Conservation (phyloP, 2,329 filamentous ascomycete species). For the Rutstroemia sydowiana region DNA sequence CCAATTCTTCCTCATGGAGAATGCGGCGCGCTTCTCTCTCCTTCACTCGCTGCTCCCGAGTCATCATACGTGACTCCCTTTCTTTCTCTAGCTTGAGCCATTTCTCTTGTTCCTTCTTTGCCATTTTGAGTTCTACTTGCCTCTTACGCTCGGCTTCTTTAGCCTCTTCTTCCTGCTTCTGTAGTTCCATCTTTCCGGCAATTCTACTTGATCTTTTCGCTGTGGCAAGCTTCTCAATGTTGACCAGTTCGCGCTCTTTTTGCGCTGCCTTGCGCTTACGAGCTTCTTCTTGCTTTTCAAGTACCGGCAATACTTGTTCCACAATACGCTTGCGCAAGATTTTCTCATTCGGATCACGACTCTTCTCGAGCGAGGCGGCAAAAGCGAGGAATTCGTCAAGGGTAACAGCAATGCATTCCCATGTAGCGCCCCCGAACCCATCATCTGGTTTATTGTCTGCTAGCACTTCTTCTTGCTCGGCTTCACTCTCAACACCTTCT, state of each 20-base stretch:
- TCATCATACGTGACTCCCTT: slow-evolving; percentile 71
- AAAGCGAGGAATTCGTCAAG: slow-evolving; percentile 70
- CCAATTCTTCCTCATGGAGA: slow-evolving; percentile 77
- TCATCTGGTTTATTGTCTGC: slow-evolving; percentile 46
- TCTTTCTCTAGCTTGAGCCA: slow-evolving; percentile 57
- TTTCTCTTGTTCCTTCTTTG: slow-evolving; percentile 59
- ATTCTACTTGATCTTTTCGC: slow-evolving; percentile 91
- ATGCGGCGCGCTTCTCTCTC: slow-evolving; percentile 79
- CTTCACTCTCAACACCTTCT: slow-evolving; percentile 34
- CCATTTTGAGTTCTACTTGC: slow-evolving; percentile 55
- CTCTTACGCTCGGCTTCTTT: slow-evolving; percentile 63
- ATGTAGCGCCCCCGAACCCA: slow-evolving; percentile 68
- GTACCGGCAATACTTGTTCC: slow-evolving; percentile 72
- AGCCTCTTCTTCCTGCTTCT: slow-evolving; percentile 63
- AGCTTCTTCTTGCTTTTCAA: slow-evolving; percentile 71
- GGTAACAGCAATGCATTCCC: slow-evolving; percentile 86
- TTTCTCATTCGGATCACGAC: slow-evolving; percentile 79
- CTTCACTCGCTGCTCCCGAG: slow-evolving; percentile 75
- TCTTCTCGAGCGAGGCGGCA: slow-evolving; percentile 63
- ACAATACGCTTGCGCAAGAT: slow-evolving; percentile 63
- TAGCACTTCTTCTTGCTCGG: slow-evolving; percentile 34
- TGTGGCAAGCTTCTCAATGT: slow-evolving; percentile 78
- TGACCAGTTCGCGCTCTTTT: slow-evolving; percentile 71
- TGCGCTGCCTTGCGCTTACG: slow-evolving; percentile 62
- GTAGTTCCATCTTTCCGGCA: slow-evolving; percentile 71